phyloP scores from a whole-genome alignment of 139 green algal species.

The Trebouxia sp. region DNA sequence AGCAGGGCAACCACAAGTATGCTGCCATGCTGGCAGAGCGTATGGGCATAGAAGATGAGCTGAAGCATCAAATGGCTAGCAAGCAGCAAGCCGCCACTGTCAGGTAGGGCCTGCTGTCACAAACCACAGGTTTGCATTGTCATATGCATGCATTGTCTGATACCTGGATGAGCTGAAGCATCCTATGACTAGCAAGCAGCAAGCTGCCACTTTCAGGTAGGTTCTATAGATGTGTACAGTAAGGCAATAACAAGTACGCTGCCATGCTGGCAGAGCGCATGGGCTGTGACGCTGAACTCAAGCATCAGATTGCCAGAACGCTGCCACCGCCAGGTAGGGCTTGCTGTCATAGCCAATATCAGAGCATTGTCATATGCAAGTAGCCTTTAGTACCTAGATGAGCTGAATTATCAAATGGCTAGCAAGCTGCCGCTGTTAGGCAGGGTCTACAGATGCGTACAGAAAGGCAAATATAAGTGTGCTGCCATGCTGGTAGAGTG shows the following conservation, averaged over 20 bases:
- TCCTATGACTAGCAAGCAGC: too few relatives aligned
- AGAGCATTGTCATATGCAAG: too few relatives aligned
- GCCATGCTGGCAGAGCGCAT: constrained; percentile 62
- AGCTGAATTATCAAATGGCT: too few relatives aligned
- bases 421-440: too few relatives aligned
- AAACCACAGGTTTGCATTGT: too few relatives aligned
- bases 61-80: constrained; percentile 30
- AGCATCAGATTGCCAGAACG: constrained; percentile 23
- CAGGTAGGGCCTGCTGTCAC: constrained; percentile 6
- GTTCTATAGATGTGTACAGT: too few relatives aligned
- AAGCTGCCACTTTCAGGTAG: too few relatives aligned
- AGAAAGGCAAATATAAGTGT: constrained; percentile 59
- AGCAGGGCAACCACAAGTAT: constrained; percentile 60
- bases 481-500: constrained; percentile 65
- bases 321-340: not conserved
- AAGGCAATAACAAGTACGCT: constrained; percentile 63
- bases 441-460: too few relatives aligned
- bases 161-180: too few relatives aligned
- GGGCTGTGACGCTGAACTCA: constrained; percentile 43
- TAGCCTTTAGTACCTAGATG: too few relatives aligned
- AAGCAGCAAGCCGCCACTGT: not conserved
- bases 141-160: too few relatives aligned
- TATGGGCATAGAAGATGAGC: constrained; percentile 44
- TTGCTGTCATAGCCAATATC: too few relatives aligned
- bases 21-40: constrained; percentile 66